Conservation (phyloP, 495 filamentous ascomycete genomes). For the Cryomyces antarcticus region DNA sequence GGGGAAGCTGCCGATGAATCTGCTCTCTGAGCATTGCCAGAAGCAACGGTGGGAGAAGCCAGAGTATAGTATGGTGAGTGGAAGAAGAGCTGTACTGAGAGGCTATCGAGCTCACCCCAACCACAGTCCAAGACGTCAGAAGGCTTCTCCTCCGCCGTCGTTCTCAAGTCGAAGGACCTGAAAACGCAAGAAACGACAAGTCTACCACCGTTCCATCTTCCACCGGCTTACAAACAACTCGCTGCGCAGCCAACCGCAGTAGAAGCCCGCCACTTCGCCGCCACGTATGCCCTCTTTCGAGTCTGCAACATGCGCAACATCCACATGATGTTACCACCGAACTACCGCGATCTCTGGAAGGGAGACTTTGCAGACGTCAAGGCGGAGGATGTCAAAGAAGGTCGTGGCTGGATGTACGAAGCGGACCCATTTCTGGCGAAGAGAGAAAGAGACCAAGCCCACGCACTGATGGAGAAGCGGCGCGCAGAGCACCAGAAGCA, state of each 20-base stretch:
- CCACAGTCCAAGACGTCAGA: constrained; percentile 24
- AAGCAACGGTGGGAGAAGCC: constrained; percentile 90
- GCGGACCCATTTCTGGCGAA: constrained; percentile 77
- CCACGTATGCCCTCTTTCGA: constrained; percentile 73
- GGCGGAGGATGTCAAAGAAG: constrained; percentile 49
- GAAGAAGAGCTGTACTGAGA: constrained; percentile 2
- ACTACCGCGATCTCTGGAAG: constrained; percentile 75
- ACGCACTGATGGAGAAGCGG: constrained; percentile 51
- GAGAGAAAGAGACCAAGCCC: constrained; percentile 57
- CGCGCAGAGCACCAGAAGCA: constrained; percentile 19
- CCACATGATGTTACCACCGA: constrained; percentile 83
- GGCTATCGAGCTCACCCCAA: not conserved
- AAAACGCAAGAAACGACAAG: constrained; percentile 61
- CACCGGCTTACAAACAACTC: constrained; percentile 46
- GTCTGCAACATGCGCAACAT: constrained; percentile 88
- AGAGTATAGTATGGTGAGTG: constrained; percentile 57
- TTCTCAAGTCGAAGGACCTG: constrained; percentile 52
- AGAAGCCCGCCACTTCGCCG: constrained; percentile 83
- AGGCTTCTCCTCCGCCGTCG: constrained; percentile 60
- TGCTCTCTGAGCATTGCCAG: constrained; percentile 86
- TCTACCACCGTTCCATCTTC: constrained; percentile 66
- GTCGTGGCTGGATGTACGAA: constrained; percentile 80
- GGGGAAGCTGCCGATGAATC: constrained; percentile 80
- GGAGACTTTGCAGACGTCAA: constrained; percentile 63
- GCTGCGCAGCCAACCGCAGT: constrained; percentile 50